Evolutionary conservation across 2,329 filamentous ascomycete species (phyloP), one percentile per base, ranked within the genome.

Genomic region (Pyricularia sp.): DNA sequence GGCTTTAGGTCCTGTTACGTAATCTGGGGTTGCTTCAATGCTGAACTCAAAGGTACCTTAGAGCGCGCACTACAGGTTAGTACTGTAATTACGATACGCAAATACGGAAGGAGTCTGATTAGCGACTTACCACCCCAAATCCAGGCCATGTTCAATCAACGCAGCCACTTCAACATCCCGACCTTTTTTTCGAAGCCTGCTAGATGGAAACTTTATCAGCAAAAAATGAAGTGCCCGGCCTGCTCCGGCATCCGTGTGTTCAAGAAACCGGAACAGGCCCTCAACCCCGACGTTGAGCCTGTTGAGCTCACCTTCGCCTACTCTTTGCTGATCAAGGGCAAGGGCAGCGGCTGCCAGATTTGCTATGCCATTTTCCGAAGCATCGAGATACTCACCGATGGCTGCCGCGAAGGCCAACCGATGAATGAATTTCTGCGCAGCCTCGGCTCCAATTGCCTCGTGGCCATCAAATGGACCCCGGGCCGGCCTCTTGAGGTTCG

Each of bases 301-400:
- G 25, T 25, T 10, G 58, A 61, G 58, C 2, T 26, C 11, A 12
- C 25, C 11, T 61, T 61, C 58, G 11, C 26, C 9, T 61, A 61
- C 25, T 28, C 17, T 28, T n/a, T 14, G n/a, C 66, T 68, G 28
- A 20, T 68, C 26, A 63, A 50, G 55, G 61, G 58, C 66, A 68
- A 68, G 30, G 55, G 55, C 11, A 33, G 55, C 30, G 66, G 66
- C 66, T 68, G 66, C 66, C 66, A 68, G 23, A 68, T 68, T 11
- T 68, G 66, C 66, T 68, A 59, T 59, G 66, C 66, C 30, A 28
- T 68, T 30, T 68, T 63, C 30, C 66, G 66, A 26, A 31, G 55
- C 12, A 30, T 68, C 55, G 66, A 68, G 66, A 58, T 68, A 17
- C 61, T 68, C 58, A 68, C 66, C 14, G 66, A 67, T 25, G 11